Base-by-base conservation (phyloP, 257 asterid species). In the Cordia subcordata region DNA sequence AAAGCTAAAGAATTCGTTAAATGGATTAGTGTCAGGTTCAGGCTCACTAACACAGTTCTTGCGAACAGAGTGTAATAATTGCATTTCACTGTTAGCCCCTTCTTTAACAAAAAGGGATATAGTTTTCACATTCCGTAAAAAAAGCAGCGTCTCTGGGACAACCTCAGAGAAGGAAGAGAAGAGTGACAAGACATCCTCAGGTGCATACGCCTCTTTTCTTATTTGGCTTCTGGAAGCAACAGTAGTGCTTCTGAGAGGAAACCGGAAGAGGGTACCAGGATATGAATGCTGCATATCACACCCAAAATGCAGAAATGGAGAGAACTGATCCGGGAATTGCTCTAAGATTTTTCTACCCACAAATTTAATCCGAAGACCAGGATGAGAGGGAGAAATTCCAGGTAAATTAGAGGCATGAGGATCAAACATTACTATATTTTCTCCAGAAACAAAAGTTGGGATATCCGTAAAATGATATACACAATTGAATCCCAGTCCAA, bases 321-420 rank as follows among this genome's bases (percentile, higher is more conserved):
- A 88, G 81, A 91, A 91, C 75, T 91, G 98, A 70, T 91, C 98
- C 23, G 98, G 98, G 66, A 91, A 91, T 67, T 91, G 98, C 66
- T 86, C 96, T 77, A 91, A 71, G 57, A 91, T 77, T 23, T 70
- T 83, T 76, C 83, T 85, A 37, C 96, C 96, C 5, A 51, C 80
- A 70, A 82, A 91, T 73, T 85, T 91, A 55, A 91, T 91, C 60
- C 95, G 81, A 64, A 91, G 94, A 44, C 98, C 98, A 21, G 98
- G 96, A 77, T 91, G 96, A 38, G 92, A 79, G 15, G 98, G 95
- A 75, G 98, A 91, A 45, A 84, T 88, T 70, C 98, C 98, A 21
- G 98, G 98, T 68, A 91, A 79, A 76, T 85, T 79, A 75, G 92
- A 70, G 62, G 98, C 94, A 79, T 91, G 98, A 57, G 98, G 98